Base-by-base conservation (phyloP, 805 yeast species). In the Saccharomyces paradoxus region DNA sequence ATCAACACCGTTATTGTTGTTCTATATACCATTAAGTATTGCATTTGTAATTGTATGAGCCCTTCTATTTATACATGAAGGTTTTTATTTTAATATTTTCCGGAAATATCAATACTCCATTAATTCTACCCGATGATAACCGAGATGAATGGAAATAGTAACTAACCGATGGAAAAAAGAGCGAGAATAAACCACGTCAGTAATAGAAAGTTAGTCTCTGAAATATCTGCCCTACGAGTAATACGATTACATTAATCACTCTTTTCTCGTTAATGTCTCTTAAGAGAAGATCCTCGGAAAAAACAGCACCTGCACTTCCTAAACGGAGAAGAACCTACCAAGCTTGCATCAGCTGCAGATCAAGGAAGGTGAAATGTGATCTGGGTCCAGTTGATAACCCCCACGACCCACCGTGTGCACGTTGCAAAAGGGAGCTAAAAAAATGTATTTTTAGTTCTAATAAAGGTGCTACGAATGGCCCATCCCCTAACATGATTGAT, bases 291-390 rank as follows among this genome's bases (percentile, higher is more conserved):
- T 8, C 22, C 13, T 37, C 44, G 17, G 44, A 17, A 17, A 37
- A 37, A 7, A 9, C 22, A 37, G 22, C 24, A 17, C 12, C 12
- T 10, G n/a, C 30, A 41, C 6, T 17, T 41, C 48, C 49, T 41
- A 71, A 66, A 55, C 85, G 78, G 74, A 80, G 74, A 60, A 73
- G 96, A 58, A 81, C 83, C 57, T 91, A 87, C 67, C 78, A 81
- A 58, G 97, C 97, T 1, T 91, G 98, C 63, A 70, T 87, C 50
- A 87, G 83, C 70, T 91, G 98, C 67, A 79, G 97, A 17, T 80
- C 83, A 6, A 78, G 96, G 46, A 92, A 91, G 64, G 88, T 89
- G 47, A 83, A 83, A 63, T 91, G 98, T 73, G 96, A 89, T 65
- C 71, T 91, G 60, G 96, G 96, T 1, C 81, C 84, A 9, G 80